Evolutionary conservation across 176 grass and related monocot genomes (phyloP).

Genomic region (Hordeum vulgare): MorexV3_pseudomolecules_assembly NC_058519.1:315303793-315304292

Average conservation of each 20-base stretch:
- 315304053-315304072: background rate
- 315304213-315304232: conserved; percentile 59
- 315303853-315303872: conserved; percentile 7
- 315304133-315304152: background rate
- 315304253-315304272: conserved; percentile 66
- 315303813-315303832: no score
- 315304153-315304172: conserved; percentile 45
- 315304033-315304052: background rate
- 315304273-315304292: conserved; percentile 60
- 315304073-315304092: conserved; percentile 29
- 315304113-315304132: background rate
- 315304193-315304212: conserved; percentile 60
- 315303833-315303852: no score
- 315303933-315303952: conserved; percentile 53
- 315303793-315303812: no score
- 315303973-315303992: conserved; percentile 55
- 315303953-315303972: conserved; percentile 56
- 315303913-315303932: background rate
- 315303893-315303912: conserved; percentile 16
- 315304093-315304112: conserved; percentile 41
- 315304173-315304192: conserved; percentile 60
- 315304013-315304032: conserved; percentile 12
- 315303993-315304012: conserved; percentile 38
- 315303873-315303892: conserved; percentile 25
- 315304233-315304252: conserved; percentile 57